These are phyloP conservation scores for Escovopsis sp. DNA, from an alignment of 2,329 filamentous ascomycete genomes.

Conservation along the genomic window DNA sequence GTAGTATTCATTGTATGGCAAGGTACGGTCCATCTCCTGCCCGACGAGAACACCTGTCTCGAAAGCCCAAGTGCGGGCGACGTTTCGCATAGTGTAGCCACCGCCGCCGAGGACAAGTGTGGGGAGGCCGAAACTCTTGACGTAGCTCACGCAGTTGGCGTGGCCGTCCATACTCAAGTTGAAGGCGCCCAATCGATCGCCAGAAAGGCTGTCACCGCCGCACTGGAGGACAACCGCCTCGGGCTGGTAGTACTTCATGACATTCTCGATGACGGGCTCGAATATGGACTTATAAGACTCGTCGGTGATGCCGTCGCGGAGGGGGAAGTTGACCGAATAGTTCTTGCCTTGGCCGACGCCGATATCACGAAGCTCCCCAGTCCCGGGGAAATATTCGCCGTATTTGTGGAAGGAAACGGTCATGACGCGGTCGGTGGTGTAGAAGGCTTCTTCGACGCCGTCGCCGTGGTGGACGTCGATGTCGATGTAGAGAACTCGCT, in stretches of 20 bases:
- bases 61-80: slow-evolving; percentile 91
- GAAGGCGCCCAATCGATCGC: slow-evolving; percentile 89
- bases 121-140: slow-evolving; percentile 72
- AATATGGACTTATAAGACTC: slow-evolving; percentile 82
- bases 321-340: slow-evolving; percentile 80
- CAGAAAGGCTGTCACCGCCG: slow-evolving; percentile 85
- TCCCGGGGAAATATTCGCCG: slow-evolving; percentile 89
- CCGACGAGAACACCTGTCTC: slow-evolving; percentile 86
- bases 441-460: slow-evolving; percentile 86
- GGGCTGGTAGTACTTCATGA: slow-evolving; percentile 78
- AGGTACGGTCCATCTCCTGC: slow-evolving; percentile 61
- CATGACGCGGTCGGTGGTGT: slow-evolving; percentile 83
- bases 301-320: slow-evolving; percentile 86
- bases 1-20: slow-evolving; percentile 96
- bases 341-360: slow-evolving; percentile 80
- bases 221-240: slow-evolving; percentile 92
- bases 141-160: slow-evolving; percentile 82
- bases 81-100: slow-evolving; percentile 94
- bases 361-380: slow-evolving; percentile 72
- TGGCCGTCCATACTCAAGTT: slow-evolving; percentile 95
- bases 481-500: slow-evolving; percentile 94
- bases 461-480: slow-evolving; percentile 92
- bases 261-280: slow-evolving; percentile 71
- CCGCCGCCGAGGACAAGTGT: slow-evolving; percentile 89
- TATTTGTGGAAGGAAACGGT: slow-evolving; percentile 95